These are phyloP conservation scores for Lepidium didymum DNA, from an alignment of 345 rosid species.

Conservation along the genomic window DNA sequence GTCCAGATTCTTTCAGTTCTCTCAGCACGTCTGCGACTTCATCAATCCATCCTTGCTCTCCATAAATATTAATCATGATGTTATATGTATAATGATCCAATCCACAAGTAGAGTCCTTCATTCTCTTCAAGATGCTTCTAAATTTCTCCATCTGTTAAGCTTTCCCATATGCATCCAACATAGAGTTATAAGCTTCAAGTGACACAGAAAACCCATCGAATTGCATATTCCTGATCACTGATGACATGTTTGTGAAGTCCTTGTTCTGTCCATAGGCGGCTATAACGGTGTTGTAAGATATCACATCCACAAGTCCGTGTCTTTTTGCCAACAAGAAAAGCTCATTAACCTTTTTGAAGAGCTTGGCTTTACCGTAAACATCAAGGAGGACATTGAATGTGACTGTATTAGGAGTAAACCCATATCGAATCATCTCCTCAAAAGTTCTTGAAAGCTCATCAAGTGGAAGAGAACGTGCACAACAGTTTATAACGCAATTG, in stretches of 20 bases:
- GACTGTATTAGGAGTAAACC: constrained; percentile 59
- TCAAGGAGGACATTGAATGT: constrained; percentile 76
- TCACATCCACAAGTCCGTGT: constrained; percentile 63
- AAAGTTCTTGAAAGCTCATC: constrained; percentile 74
- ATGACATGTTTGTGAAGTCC: constrained; percentile 56
- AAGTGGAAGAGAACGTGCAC: constrained; percentile 71
- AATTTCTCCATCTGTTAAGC: constrained; percentile 72
- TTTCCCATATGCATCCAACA: constrained; percentile 85
- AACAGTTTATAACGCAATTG: constrained; percentile 78
- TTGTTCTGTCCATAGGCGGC: constrained; percentile 64
- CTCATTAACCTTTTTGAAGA: constrained; percentile 55
- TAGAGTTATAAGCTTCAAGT: constrained; percentile 81
- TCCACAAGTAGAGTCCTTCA: constrained; percentile 49
- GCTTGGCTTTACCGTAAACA: constrained; percentile 79
- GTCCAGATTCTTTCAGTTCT: constrained; percentile 58
- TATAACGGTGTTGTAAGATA: constrained; percentile 78
- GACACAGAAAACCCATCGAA: constrained; percentile 82
- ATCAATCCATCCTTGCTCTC: constrained; percentile 74
- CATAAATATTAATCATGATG: constrained; percentile 84
- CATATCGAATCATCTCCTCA: constrained; percentile 57
- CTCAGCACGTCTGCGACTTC: constrained; percentile 54
- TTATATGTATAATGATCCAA: constrained; percentile 70
- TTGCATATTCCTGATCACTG: constrained; percentile 63
- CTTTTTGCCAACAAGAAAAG: constrained; percentile 57
- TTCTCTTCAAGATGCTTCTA: constrained; percentile 54